phyloP scores from a whole-genome alignment of 148 eudicot genomes.

The Rhododendron vialii region DNA sequence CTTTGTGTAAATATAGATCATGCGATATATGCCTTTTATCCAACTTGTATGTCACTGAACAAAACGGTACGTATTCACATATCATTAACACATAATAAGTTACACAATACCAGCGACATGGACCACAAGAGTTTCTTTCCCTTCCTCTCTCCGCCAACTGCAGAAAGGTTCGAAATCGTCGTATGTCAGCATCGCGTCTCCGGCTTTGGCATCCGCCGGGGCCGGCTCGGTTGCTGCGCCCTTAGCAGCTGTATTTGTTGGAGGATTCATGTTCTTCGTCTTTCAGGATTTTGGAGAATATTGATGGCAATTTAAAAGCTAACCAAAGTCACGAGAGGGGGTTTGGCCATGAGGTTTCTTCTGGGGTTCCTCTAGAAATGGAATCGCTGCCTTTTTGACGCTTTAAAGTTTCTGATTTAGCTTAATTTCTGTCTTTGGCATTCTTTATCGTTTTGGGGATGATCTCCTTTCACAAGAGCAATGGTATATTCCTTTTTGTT shows the following conservation, averaged over 20 bases:
- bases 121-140: constrained; percentile 28
- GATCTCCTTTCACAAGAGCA: neutral
- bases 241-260: neutral
- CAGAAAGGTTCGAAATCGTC: constrained; percentile 47
- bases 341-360: neutral
- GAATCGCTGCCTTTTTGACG: too few species aligned
- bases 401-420: too few species aligned
- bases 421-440: too few species aligned
- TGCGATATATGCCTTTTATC: too few species aligned
- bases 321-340: neutral
- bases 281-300: neutral
- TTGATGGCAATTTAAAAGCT: neutral
- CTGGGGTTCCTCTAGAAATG: too few species aligned
- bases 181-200: neutral
- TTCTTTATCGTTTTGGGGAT: neutral
- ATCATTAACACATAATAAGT: neutral
- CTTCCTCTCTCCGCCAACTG: constrained; percentile 31
- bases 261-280: neutral
- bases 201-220: neutral
- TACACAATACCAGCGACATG: constrained; percentile 25
- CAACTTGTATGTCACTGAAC: too few species aligned
- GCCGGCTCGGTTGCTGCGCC: neutral
- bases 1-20: too few species aligned
- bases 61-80: neutral
- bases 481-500: neutral